A percentile compares a stretch with the other conserved stretches of the same genome.
Conservation (phyloP, 2,329 filamentous ascomycete genomes). For the Keithomyces neogunnii region DNA sequence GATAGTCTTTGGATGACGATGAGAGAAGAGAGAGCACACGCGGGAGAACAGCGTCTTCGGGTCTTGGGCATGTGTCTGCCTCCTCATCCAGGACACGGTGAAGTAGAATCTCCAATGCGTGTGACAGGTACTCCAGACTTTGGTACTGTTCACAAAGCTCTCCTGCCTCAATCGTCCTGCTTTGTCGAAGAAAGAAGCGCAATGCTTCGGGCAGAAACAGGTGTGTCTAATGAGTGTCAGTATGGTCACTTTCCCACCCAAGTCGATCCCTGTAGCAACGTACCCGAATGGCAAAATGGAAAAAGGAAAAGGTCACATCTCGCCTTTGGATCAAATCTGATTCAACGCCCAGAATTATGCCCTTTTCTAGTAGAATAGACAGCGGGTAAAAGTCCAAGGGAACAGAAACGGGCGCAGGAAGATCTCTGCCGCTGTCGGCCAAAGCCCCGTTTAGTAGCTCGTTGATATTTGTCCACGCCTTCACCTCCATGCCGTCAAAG, state of each 20-base stretch:
- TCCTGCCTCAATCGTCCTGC: conserved; percentile 72
- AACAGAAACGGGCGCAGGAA: conserved; percentile 68
- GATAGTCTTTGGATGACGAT: conserved; percentile 73
- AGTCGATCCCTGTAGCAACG: conserved; percentile 21
- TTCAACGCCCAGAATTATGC: conserved; percentile 83
- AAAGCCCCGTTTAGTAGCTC: conserved; percentile 69
- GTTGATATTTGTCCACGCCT: conserved; percentile 82
- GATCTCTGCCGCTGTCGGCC: conserved; percentile 55
- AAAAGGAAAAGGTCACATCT: conserved; percentile 83
- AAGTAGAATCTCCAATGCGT: conserved; percentile 83
- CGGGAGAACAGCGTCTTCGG: conserved; percentile 56
- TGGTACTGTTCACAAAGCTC: conserved; percentile 79
- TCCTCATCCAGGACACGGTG: conserved; percentile 93
- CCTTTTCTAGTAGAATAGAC: conserved; percentile 79
- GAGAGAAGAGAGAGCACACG: conserved; percentile 56
- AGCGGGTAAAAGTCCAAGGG: conserved; percentile 93
- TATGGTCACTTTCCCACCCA: neutral
- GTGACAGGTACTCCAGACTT: conserved; percentile 81
- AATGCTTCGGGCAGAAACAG: conserved; percentile 86
- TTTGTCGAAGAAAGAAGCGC: conserved; percentile 66
- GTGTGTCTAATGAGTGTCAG: conserved; percentile 55
- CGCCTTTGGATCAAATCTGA: conserved; percentile 88
- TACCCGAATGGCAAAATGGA: conserved; percentile 81
- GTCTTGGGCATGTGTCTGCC: conserved; percentile 62
- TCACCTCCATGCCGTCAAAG: conserved; percentile 80